Evolutionary conservation across 768 basidiomycete genomes (phyloP), one percentile per base, ranked within the genome.

Genomic region (Leccinum olivaceopallidum): DNA sequence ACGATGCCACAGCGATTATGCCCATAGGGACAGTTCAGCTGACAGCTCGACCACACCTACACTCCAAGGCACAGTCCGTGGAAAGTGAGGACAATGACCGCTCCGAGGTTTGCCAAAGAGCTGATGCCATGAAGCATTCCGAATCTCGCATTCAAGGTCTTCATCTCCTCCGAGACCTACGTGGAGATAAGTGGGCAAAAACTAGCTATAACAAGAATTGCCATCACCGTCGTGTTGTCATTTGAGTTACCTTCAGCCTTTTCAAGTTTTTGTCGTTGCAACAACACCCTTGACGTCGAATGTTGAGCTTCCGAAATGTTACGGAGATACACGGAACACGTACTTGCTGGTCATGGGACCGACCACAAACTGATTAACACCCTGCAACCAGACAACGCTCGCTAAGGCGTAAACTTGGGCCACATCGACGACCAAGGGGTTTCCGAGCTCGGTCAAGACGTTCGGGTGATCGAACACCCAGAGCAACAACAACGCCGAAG

Each of bases 271-370:
- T 90, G 86, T 58, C 90, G 80, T 71, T 86, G 73, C 71, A 88
- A 86, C 88, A 89, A 89, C n/a, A 85, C 85, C 72, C 90, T 91
- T 53, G 32, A 44, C 39, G 36, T 42, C 7, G 16, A 28, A 24
- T 10, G 22, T 39, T 13, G 5, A 16, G 47, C 18, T 32, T 36
- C 24, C n/a, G 42, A 30, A 18, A 49, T 56, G 22, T 24, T 36
- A n/a, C 16, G 22, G 18, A 36, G 28, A 57, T 34, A 44, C 14
- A 34, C 10, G 42, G 26, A 49, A 42, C 69, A 67, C 85, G 44
- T 63, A 85, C 87, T 82, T 83, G 83, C 82, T 88, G 3, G 89
- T 87, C 75, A 85, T 58, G 2, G 91, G 92, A 6, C 89, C 89
- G 60, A 94, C 77, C 24, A 89, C 79, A 57, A 89, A 80, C 61